Base-by-base conservation (phyloP, 768 basidiomycete species). In the Coprinopsis strossmayeri region DNA sequence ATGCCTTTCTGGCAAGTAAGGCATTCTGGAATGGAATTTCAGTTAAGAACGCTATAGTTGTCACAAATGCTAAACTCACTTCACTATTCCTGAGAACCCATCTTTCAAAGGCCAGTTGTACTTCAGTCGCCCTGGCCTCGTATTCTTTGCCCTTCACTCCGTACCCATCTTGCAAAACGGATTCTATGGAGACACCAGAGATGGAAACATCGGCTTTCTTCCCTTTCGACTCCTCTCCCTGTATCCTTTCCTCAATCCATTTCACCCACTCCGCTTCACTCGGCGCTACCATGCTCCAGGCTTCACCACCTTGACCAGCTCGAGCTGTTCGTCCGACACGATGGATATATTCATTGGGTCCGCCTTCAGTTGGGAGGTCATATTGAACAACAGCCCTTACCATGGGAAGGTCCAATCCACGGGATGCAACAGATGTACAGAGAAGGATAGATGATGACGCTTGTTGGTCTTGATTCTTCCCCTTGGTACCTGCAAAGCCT, bases 401-500 rank as follows among this genome's bases (percentile, higher is more conserved):
- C n/a, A 89, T 76, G 3, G 93, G 93, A 23, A 99, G 72, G 67
- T 98, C 95, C 21, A 99, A 78, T 61, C 96, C 96, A 61, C 96
- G 91, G n/a, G 96, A 93, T 2, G 96, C 96, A 45, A 99, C 94
- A 7, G 92, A 95, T 1, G 96, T 99, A 63, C 94, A 97, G 38
- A 98, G 74, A 3, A 99, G 75, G 42, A 99, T 76, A 1, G 93
- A 55, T 2, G 55, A 83, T 3, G 81, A 77, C 0, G 67, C 63
- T 9, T 49, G 37, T 27, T 40, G 5, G 34, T 34, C n/a, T 37
- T 39, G 23, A 26, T 59, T 45, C 64, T 67, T 51, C 48, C 55
- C 57, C 57, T 60, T 57, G 42, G 50, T n/a, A 3, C 72, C 72
- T 27, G 91, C 79, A 66, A 98, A 99, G 1, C 79, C 81, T 10